A percentile compares a stretch with the other conserved stretches of the same genome.
phyloP scores from a whole-genome alignment of 768 basidiomycete genomes.

The Podaxis pistillaris region DNA sequence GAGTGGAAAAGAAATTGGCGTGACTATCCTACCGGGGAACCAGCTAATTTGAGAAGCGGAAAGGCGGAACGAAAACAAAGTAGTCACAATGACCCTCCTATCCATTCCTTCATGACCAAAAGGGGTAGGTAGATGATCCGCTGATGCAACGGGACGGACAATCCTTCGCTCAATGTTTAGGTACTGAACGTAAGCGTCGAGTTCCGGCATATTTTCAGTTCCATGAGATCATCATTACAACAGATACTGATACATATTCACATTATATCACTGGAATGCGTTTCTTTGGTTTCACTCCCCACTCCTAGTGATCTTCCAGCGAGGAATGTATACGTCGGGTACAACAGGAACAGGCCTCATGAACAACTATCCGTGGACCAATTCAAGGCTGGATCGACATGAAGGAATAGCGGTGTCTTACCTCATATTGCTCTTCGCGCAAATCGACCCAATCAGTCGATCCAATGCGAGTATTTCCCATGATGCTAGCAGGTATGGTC shows the following conservation, averaged over 20 bases:
- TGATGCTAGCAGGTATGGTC: not conserved
- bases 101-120: too few relatives aligned
- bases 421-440: not conserved
- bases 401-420: not conserved
- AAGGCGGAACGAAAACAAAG: too few relatives aligned
- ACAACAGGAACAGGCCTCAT: not conserved
- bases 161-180: slow-evolving; percentile 18
- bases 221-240: slow-evolving; percentile 37
- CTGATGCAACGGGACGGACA: too few relatives aligned
- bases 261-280: not conserved
- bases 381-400: not conserved
- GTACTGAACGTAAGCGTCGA: slow-evolving; percentile 87
- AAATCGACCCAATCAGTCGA: not conserved
- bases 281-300: not conserved
- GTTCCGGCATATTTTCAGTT: slow-evolving; percentile 73
- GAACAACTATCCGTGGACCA: not conserved
- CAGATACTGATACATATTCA: not conserved
- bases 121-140: too few relatives aligned
- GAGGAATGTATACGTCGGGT: not conserved
- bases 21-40: too few relatives aligned
- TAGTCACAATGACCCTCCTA: too few relatives aligned
- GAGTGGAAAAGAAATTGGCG: too few relatives aligned
- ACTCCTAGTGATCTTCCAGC: not conserved
- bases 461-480: not conserved
- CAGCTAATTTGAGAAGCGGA: too few relatives aligned